Evolutionary conservation across 202 grass and related monocot genomes (phyloP).

Genomic region (Brachypodium distachyon): DNA sequence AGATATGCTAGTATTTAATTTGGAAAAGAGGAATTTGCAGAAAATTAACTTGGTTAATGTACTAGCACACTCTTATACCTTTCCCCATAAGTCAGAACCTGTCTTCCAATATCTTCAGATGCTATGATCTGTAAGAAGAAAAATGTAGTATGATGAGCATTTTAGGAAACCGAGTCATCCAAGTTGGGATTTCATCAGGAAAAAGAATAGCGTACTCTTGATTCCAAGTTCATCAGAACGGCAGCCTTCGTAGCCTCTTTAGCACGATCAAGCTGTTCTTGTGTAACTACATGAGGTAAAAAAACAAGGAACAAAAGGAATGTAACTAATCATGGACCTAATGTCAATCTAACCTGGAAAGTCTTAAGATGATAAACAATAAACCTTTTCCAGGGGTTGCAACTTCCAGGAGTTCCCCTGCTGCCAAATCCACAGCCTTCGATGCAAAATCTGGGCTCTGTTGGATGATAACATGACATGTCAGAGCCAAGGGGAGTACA

Average conservation of each 20-base stretch:
- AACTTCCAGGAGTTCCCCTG: conserved; percentile 58
- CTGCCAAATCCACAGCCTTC: conserved; percentile 73
- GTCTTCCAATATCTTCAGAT: conserved; percentile 67
- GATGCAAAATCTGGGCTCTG: conserved; percentile 59
- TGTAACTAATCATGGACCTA: conserved; percentile 4
- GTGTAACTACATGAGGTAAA: conserved; percentile 41
- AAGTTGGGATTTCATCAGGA: neutral
- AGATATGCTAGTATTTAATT: neutral
- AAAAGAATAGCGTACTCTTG: conserved; percentile 33
- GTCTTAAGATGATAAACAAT: neutral
- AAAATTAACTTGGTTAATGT: conserved; percentile 4
- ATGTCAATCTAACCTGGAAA: conserved; percentile 12
- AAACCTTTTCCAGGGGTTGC: conserved; percentile 76
- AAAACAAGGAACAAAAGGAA: neutral
- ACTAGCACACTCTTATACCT: conserved; percentile 18
- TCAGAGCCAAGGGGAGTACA: neutral
- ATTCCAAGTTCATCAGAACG: conserved; percentile 69
- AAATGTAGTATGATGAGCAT: neutral
- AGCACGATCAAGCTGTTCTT: conserved; percentile 57
- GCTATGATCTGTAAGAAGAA: conserved; percentile 28
- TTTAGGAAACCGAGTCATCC: neutral
- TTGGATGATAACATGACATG: neutral
- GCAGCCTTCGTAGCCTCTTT: conserved; percentile 69
- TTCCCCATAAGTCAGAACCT: conserved; percentile 65
- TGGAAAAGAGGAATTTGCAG: neutral